These are phyloP conservation scores for Amanita phalloides DNA, from an alignment of 768 basidiomycete species.

Conservation along the genomic window DNA sequence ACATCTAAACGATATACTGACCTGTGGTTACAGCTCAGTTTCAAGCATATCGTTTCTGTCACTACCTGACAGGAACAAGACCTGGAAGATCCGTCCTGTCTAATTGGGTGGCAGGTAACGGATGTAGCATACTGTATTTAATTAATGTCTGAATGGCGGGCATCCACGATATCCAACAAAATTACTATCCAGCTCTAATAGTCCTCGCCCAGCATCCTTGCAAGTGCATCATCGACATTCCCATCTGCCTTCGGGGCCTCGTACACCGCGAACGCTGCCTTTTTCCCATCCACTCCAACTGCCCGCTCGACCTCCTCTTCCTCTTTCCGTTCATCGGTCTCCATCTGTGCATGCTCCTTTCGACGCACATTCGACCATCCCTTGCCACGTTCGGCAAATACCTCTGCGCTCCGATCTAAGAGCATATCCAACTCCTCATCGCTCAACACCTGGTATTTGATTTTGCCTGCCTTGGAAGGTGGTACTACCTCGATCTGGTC, in stretches of 20 bases:
- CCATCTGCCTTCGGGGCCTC: constrained; percentile 53
- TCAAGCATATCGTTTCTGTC: too few species aligned
- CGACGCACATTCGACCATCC: constrained; percentile 56
- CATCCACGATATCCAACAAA: not conserved
- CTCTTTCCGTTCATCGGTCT: constrained; percentile 7
- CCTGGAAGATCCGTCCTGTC: too few species aligned
- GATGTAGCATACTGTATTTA: too few species aligned
- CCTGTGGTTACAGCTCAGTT: too few species aligned
- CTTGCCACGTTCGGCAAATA: constrained; percentile 57
- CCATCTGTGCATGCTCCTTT: constrained; percentile 6
- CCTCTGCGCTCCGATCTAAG: constrained; percentile 68
- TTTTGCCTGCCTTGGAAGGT: constrained; percentile 42
- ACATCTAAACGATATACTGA: too few species aligned
- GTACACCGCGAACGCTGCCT: constrained; percentile 70
- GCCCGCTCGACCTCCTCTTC: constrained; percentile 10
- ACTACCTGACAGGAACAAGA: too few species aligned
- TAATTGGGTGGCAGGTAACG: too few species aligned
- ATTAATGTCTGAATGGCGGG: too few species aligned
- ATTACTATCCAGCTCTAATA: not conserved
- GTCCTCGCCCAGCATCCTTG: constrained; percentile 54
- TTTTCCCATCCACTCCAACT: constrained; percentile 17
- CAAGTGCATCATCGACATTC: constrained; percentile 45
- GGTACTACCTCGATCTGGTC: constrained; percentile 86
- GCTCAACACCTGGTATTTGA: constrained; percentile 63
- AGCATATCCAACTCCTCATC: constrained; percentile 74